Conservation (phyloP, 345 rosid genomes). For the Salix purpurea region DNA sequence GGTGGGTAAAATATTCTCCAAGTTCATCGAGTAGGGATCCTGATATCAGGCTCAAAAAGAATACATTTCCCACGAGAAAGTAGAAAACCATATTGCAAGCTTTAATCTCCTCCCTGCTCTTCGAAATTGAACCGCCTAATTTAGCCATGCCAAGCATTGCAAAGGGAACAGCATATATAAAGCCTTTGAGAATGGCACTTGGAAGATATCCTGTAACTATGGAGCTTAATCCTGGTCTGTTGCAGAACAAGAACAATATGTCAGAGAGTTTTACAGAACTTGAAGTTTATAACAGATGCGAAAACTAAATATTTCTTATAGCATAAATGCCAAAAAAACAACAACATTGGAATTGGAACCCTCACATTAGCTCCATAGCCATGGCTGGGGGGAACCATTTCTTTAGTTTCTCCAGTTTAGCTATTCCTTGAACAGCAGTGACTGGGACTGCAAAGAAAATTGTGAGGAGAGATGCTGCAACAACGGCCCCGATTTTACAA, state of each 20-base stretch:
- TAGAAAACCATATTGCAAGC: conserved; percentile 94
- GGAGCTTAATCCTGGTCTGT: conserved; percentile 89
- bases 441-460: conserved; percentile 86
- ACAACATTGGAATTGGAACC: neutral
- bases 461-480: conserved; percentile 71
- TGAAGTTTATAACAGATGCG: neutral
- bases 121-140: conserved; percentile 64
- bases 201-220: conserved; percentile 88
- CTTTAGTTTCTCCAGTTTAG: conserved; percentile 73
- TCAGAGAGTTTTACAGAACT: neutral
- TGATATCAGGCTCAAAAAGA: conserved; percentile 79
- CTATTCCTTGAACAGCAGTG: conserved; percentile 93
- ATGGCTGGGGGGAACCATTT: conserved; percentile 86
- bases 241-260: conserved; percentile 12
- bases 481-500: conserved; percentile 57
- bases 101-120: conserved; percentile 83
- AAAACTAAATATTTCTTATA: neutral
- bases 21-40: conserved; percentile 89
- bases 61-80: conserved; percentile 86
- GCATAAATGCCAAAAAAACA: neutral
- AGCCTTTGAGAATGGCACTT: conserved; percentile 80
- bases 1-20: conserved; percentile 67
- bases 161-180: conserved; percentile 62
- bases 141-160: conserved; percentile 76
- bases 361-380: conserved; percentile 73